phyloP scores from a whole-genome alignment of 306 rosid genomes.

The Acacia confusa region DNA sequence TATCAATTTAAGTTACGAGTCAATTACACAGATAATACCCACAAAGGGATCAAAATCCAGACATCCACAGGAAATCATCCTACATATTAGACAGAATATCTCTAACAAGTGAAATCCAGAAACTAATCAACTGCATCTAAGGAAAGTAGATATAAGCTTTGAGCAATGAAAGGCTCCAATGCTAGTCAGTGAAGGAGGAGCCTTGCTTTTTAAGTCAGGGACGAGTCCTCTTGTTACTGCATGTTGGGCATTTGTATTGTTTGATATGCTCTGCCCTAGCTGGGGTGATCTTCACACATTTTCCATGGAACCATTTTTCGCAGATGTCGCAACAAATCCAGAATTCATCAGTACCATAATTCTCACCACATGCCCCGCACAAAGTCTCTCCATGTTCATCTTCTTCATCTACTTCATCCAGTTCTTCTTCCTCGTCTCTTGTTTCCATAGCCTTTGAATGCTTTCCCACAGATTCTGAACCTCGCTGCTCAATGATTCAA shows the following conservation, averaged over 20 bases:
- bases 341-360: slow-evolving; percentile 80
- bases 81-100: slow-evolving; percentile 38
- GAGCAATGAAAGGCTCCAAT: slow-evolving; percentile 35
- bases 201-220: slow-evolving; percentile 34
- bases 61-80: slow-evolving; percentile 38
- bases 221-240: slow-evolving; percentile 88
- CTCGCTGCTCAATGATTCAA: slow-evolving; percentile 48
- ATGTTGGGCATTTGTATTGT: slow-evolving; percentile 97
- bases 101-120: slow-evolving; percentile 31
- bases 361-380: slow-evolving; percentile 91
- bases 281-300: slow-evolving; percentile 93
- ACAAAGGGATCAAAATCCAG: slow-evolving; percentile 26
- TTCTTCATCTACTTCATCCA: slow-evolving; percentile 77
- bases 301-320: slow-evolving; percentile 93
- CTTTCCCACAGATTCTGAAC: slow-evolving; percentile 55
- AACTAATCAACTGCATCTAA: slow-evolving; percentile 39
- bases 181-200: slow-evolving; percentile 22
- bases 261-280: slow-evolving; percentile 92
- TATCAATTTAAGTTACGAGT: slow-evolving; percentile 18
- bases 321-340: slow-evolving; percentile 97
- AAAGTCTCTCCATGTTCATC: slow-evolving; percentile 89
- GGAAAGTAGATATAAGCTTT: slow-evolving; percentile 30
- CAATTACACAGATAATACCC: slow-evolving; percentile 34
- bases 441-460: slow-evolving; percentile 42
- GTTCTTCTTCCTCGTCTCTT: slow-evolving; percentile 68